Base-by-base conservation (phyloP, 73 alveolate species). In the Paramecium tetraurelia region DNA sequence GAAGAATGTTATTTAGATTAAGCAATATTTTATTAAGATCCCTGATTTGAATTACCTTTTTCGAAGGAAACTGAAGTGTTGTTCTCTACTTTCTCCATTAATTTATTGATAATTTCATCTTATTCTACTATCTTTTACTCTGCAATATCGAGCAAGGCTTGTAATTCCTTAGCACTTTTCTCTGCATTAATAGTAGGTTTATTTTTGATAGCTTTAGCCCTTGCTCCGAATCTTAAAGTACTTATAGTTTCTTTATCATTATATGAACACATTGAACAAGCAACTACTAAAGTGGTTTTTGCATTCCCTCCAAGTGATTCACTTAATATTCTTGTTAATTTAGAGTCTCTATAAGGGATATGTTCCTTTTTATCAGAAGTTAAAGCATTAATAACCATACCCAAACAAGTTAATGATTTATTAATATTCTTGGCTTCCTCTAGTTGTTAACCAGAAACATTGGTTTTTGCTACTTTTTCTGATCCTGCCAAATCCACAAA, bases 401-500 rank as follows among this genome's bases (percentile, higher is more conserved):
- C 99, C 59, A 98, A 93, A 20, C 99, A 98, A 16, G 99, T 95
- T 46, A 98, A 93, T 71, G 98, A 95, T 93, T 98, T 96, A 88
- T 98, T 98, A 20, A 98, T 98, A 95, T 93, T 98, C 77, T 98
- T 98, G 14, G 99, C 98, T 92, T 98, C 99, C 92, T 98, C 99
- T 58, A 98, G 89, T 48, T 96, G 96, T 63, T 96, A 88, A 14
- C 99, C 99, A 22, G 97, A 89, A 12, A 97, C 98, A 14, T 97
- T 95, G 0, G 99, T 97, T 95, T 98, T 98, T 16, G 96, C 90
- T 87, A 96, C 93, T 88, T 96, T 96, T 94, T 98, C 99, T 77
- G 99, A 95, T 16, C 99, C 99, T 8, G 99, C 99, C 41, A 98
- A 80, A 95, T 98, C 99, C 31, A 97, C 98, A 86, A 97, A 98